phyloP scores from a whole-genome alignment of 495 filamentous ascomycete species.

The Lepidopterella palustris region DNA sequence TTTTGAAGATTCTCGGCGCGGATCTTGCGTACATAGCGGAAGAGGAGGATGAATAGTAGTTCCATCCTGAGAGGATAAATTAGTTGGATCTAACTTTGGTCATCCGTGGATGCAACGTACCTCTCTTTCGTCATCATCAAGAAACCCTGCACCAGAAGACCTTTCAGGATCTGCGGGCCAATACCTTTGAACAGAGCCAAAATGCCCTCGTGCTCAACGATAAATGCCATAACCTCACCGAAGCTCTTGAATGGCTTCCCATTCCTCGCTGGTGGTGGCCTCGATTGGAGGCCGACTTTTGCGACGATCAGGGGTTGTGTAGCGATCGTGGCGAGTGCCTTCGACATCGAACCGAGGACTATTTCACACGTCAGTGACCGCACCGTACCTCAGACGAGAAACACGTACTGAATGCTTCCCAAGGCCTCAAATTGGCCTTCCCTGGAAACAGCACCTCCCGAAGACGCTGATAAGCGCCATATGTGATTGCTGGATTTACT shows the following conservation, averaged over 20 bases:
- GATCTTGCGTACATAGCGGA: conserved; percentile 69
- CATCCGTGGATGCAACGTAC: conserved; percentile 43
- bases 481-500: conserved; percentile 95
- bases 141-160: conserved; percentile 86
- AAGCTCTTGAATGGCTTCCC: conserved; percentile 96
- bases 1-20: conserved; percentile 65
- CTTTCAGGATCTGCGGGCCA: conserved; percentile 88
- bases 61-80: conserved; percentile 62
- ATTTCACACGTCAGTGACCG: neutral
- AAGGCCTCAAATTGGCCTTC: conserved; percentile 67
- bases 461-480: conserved; percentile 91
- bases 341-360: conserved; percentile 92
- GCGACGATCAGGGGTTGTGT: conserved; percentile 97
- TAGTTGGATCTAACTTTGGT: conserved; percentile 23
- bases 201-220: conserved; percentile 77
- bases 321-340: conserved; percentile 81
- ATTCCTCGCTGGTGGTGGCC: conserved; percentile 72
- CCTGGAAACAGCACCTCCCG: conserved; percentile 72
- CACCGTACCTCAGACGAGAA: neutral
- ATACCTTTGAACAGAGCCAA: conserved; percentile 92
- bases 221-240: conserved; percentile 88
- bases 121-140: conserved; percentile 99
- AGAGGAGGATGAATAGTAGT: conserved; percentile 78
- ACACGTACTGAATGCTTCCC: conserved; percentile 84
- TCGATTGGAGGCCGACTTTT: conserved; percentile 92